Base-by-base conservation (phyloP, 2,329 filamentous ascomycete genomes). In the Cladophialophora yegresii region DNA sequence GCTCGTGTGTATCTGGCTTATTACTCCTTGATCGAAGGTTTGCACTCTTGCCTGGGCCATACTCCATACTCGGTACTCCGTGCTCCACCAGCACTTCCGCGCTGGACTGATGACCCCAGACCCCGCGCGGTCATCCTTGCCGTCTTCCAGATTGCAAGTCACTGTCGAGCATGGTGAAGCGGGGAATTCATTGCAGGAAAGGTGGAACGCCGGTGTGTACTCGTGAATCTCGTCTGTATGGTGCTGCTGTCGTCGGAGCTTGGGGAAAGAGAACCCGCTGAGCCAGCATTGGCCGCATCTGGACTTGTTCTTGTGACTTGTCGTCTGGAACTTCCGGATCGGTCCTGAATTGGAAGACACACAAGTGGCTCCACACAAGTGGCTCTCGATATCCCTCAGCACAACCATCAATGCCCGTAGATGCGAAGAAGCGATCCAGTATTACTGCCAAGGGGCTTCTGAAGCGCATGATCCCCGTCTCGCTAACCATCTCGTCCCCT, bases 271-370 rank as follows among this genome's bases (percentile, higher is more conserved):
- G 13, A 28, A 6, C 26, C 26, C 26, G 26, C 3, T 6, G 36
- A 40, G 36, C 36, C 36, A 33, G 3, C 36, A 40, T n/a, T n/a
- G 36, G 20, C 20, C 0, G 45, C 23, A 50, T 22, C 23, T 13
- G 13, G 22, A 16, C 47, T 3, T 50, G 47, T 50, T 50, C 47
- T 50, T 28, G 47, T 50, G 47, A 50, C 47, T 50, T 50, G 36
- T 26, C 47, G 47, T 50, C 23, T 50, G 47, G 12, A 50, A 50
- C 47, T 50, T 50, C 47, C 47, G 22, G 20, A 50, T 50, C 13
- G 47, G 23, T 20, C 20, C 5, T 26, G 2, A 50, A 4, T 3
- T 10, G 47, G 47, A 50, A 50, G 47, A 50, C 22, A 28, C 45
- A 23, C 47, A 26, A n/a, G n/a, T n/a, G n/a, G n/a, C n/a, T n/a